Conservation (phyloP, 2,329 filamentous ascomycete species). For the Exophiala calicioides region DNA sequence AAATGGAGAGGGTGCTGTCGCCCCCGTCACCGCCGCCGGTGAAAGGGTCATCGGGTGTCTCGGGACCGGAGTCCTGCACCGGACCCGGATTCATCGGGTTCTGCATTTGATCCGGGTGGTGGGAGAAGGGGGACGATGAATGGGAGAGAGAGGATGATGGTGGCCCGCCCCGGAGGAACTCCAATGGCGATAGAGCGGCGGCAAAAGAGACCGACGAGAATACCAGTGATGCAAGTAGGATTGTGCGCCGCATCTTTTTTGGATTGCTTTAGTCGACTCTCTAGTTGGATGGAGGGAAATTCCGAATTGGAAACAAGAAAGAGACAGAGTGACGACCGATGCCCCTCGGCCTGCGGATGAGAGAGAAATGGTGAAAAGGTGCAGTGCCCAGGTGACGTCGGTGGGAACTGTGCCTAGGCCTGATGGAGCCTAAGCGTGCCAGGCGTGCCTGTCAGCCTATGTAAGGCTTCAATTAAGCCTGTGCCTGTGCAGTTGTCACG, state of each 20-base stretch:
- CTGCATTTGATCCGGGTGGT: slow-evolving; percentile 10
- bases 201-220: slow-evolving; percentile 21
- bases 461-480: too few species aligned
- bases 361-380: too few species aligned
- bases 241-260: slow-evolving; percentile 17
- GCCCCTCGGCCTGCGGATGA: too few species aligned
- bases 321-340: too few species aligned
- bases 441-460: too few species aligned
- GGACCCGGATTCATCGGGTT: slow-evolving; percentile 25
- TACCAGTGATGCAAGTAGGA: slow-evolving; percentile 11
- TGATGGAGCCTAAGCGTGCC: too few species aligned
- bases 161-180: slow-evolving; percentile 13
- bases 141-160: background rate
- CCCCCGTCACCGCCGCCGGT: slow-evolving; percentile 20
- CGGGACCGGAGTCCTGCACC: slow-evolving; percentile 8
- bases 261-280: too few species aligned
- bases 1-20: slow-evolving; percentile 64
- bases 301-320: background rate
- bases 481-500: too few species aligned
- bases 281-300: background rate
- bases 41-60: background rate
- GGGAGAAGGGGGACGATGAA: background rate
- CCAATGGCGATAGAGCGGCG: slow-evolving; percentile 14
- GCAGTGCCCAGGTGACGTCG: too few species aligned
- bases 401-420: too few species aligned